These are phyloP conservation scores for Trifolium fragiferum DNA, from an alignment of 306 rosid genomes.

Conservation along the genomic window DNA sequence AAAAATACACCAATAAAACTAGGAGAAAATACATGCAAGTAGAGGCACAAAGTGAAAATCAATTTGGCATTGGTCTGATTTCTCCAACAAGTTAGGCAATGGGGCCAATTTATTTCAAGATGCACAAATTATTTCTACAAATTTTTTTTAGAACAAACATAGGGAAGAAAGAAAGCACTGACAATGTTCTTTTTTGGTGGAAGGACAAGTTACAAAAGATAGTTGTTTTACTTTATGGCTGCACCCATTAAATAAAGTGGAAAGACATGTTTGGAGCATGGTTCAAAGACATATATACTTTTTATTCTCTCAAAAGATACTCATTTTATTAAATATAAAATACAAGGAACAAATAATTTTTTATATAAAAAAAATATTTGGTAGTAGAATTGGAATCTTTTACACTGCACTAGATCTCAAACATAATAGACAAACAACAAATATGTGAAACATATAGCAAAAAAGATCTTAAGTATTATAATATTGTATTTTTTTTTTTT, in stretches of 20 bases:
- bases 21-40: neutral
- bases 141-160: no score
- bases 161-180: constrained; percentile 18
- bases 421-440: constrained; percentile 15
- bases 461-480: neutral
- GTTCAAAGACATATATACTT: constrained; percentile 17
- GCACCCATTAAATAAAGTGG: constrained; percentile 36
- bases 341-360: neutral
- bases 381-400: neutral
- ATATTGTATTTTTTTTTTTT: constrained; percentile 3
- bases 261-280: constrained; percentile 26
- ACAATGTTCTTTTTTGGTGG: neutral
- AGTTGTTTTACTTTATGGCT: constrained; percentile 40
- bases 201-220: constrained; percentile 23
- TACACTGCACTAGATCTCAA: constrained; percentile 2
- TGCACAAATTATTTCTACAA: no score
- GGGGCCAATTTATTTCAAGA: neutral
- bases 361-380: neutral
- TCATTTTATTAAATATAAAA: neutral
- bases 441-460: neutral
- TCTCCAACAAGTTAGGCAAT: constrained; percentile 32
- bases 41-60: neutral
- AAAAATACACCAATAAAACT: no score
- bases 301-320: constrained; percentile 33
- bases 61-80: constrained; percentile 18